Conservation (phyloP, 371 early-diverging fungal species). For the Encephalitozoon romaleae region DNA sequence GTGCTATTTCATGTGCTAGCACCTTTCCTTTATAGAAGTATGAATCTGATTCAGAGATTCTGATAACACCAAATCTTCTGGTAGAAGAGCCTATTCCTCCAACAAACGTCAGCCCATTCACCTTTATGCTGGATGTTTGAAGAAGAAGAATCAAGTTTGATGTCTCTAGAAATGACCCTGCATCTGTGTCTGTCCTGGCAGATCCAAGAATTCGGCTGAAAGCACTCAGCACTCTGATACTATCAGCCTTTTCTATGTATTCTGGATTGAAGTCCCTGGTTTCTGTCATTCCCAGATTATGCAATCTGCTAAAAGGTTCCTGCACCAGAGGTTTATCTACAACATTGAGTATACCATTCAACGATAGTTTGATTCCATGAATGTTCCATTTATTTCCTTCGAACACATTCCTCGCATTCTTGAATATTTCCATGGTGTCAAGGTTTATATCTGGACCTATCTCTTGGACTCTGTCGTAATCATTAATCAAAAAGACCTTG, state of each 20-base stretch:
- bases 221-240: background rate
- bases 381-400: background rate
- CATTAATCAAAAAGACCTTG: conserved; percentile 6
- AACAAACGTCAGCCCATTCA: conserved; percentile 16
- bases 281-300: background rate
- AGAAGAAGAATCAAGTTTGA: conserved; percentile 12
- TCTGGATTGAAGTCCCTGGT: background rate
- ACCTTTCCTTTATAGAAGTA: conserved; percentile 30
- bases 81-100: background rate
- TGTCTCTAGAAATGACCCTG: background rate
- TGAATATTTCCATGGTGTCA: background rate
- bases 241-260: background rate
- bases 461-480: conserved; percentile 9
- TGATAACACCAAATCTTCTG: conserved; percentile 4
- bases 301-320: background rate
- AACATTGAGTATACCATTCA: conserved; percentile 10
- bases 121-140: background rate
- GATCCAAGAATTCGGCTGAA: background rate
- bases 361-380: background rate
- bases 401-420: background rate
- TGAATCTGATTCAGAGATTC: background rate
- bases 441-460: background rate
- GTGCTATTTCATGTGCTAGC: conserved; percentile 41
- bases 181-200: background rate
- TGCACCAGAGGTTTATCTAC: background rate